Evolutionary conservation across 768 basidiomycete species (phyloP).

Genomic region (Albatrellus ellisii): DNA sequence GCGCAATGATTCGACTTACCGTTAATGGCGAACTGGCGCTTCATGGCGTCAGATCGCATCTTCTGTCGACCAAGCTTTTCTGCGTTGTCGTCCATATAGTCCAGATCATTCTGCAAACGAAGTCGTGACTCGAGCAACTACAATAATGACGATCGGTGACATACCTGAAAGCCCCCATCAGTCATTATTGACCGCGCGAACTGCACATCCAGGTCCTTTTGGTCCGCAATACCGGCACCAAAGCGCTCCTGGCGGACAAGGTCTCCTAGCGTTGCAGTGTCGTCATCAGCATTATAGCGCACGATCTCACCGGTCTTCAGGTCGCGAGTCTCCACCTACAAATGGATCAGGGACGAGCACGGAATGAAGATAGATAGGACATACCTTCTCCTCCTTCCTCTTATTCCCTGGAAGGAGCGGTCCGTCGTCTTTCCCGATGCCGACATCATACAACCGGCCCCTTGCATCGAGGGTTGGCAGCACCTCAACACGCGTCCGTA

Average conservation of each 20-base stretch:
- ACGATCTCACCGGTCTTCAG: constrained; percentile 82
- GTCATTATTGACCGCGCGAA: constrained; percentile 80
- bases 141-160: constrained; percentile 9
- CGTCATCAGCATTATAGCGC: constrained; percentile 86
- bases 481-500: constrained; percentile 59
- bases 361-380: constrained; percentile 3
- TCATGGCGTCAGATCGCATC: constrained; percentile 95
- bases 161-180: constrained; percentile 78
- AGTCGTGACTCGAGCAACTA: background rate
- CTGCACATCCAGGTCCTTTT: constrained; percentile 84
- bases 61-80: constrained; percentile 86
- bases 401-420: constrained; percentile 49
- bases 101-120: constrained; percentile 61
- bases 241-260: constrained; percentile 90
- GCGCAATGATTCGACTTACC: constrained; percentile 33
- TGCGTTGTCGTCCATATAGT: constrained; percentile 96
- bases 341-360: constrained; percentile 1
- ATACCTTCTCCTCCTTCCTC: constrained; percentile 64
- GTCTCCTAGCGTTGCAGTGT: constrained; percentile 74
- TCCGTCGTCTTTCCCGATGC: constrained; percentile 55
- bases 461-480: constrained; percentile 79
- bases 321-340: constrained; percentile 79
- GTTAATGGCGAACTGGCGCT: constrained; percentile 91
- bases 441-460: constrained; percentile 86
- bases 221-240: constrained; percentile 77